These are phyloP conservation scores for Fusarium newnesense DNA, from an alignment of 2,329 filamentous ascomycete species.

Conservation along the genomic window DNA sequence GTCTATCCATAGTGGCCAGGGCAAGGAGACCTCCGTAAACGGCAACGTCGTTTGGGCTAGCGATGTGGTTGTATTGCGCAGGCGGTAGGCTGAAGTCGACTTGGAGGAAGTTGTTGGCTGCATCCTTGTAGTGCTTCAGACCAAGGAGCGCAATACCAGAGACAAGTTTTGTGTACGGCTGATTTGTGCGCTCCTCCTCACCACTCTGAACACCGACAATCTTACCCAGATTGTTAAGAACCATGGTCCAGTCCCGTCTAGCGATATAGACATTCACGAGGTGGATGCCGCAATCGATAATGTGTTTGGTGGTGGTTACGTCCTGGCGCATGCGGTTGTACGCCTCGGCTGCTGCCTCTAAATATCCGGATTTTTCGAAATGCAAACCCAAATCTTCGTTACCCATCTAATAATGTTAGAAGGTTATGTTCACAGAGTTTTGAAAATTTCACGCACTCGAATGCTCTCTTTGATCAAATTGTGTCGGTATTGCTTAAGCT, in stretches of 20 bases:
- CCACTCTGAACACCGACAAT: conserved; percentile 62
- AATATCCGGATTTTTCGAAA: conserved; percentile 80
- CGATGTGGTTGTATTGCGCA: conserved; percentile 73
- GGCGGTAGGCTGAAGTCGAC: conserved; percentile 63
- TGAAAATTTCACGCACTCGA: conserved; percentile 61
- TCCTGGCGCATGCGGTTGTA: conserved; percentile 91
- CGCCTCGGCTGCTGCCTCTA: conserved; percentile 77
- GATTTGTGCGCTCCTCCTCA: conserved; percentile 58
- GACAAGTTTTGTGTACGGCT: conserved; percentile 64
- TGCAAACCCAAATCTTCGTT: conserved; percentile 92
- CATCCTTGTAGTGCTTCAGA: conserved; percentile 63
- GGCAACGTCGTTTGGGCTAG: conserved; percentile 88
- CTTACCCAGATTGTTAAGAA: conserved; percentile 70
- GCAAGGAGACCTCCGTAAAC: conserved; percentile 92
- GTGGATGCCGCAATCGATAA: conserved; percentile 83
- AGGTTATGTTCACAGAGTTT: conserved; percentile 17
- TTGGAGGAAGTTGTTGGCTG: conserved; percentile 76
- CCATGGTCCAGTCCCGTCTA: conserved; percentile 79
- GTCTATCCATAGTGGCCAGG: conserved; percentile 87
- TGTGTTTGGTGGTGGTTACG: conserved; percentile 83
- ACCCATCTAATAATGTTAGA: conserved; percentile 74
- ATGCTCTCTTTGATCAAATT: conserved; percentile 98
- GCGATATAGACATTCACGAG: conserved; percentile 81
- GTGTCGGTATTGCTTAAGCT: conserved; percentile 94
- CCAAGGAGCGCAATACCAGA: conserved; percentile 62